These are phyloP conservation scores for Yamadazyma paraphyllophila DNA, from an alignment of 805 yeast species.

Conservation along the genomic window DNA sequence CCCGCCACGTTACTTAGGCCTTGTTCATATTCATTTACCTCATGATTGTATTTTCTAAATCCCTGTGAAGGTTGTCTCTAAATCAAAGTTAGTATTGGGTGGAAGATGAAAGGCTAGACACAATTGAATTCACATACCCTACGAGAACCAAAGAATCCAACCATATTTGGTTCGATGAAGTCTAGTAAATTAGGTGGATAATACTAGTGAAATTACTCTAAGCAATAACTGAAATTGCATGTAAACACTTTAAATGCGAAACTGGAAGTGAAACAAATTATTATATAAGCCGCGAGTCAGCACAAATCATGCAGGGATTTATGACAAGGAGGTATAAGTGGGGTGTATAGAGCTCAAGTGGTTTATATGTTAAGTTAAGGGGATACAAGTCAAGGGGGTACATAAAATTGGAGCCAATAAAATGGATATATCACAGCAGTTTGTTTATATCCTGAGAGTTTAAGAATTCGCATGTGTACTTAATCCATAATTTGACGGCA, in stretches of 20 bases:
- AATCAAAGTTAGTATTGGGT: conserved; percentile 2
- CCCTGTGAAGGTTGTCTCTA: conserved; percentile 30
- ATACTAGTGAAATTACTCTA: background rate
- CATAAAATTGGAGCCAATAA: no score
- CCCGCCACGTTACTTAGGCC: conserved; percentile 16
- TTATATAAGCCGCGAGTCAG: background rate
- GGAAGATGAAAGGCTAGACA: background rate
- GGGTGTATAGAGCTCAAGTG: background rate
- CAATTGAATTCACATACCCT: conserved; percentile 8
- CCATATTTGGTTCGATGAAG: background rate
- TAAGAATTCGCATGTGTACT: no score
- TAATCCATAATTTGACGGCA: no score
- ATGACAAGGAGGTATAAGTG: background rate
- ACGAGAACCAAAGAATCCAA: conserved; percentile 11
- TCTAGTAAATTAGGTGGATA: background rate
- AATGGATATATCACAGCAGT: no score
- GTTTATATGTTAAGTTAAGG: background rate
- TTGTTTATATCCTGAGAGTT: no score
- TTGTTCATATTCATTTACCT: conserved; percentile 20
- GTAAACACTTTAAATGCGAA: background rate
- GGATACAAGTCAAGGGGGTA: no score
- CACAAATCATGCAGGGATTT: background rate
- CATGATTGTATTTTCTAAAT: conserved; percentile 31
- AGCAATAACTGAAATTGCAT: background rate
- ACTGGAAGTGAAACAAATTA: background rate